A percentile compares a stretch with the other conserved stretches of the same genome.
Evolutionary conservation across 2,329 filamentous ascomycete species (phyloP).

Genomic region (Atkinsonella texensis): DNA sequence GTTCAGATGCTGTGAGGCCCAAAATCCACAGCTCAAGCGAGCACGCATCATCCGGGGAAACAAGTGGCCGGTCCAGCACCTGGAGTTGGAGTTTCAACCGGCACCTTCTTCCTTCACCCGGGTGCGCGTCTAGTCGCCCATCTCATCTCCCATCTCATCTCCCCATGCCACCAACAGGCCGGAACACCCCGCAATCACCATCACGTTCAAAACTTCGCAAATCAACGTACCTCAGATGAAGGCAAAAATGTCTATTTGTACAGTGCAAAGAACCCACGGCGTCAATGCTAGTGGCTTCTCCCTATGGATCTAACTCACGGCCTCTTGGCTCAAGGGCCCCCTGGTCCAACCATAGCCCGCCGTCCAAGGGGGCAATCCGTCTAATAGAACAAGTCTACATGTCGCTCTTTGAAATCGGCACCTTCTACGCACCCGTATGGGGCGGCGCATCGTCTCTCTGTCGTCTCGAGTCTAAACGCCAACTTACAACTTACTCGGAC

Average conservation of each 20-base stretch:
- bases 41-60: no score
- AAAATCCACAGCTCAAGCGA: no score
- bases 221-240: neutral
- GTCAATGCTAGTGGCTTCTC: neutral
- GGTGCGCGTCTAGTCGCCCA: no score
- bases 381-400: slow-evolving; percentile 3
- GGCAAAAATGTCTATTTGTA: neutral
- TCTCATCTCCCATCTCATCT: neutral
- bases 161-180: neutral
- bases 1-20: no score
- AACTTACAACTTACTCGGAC: slow-evolving; percentile 15
- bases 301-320: neutral
- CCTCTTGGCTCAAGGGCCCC: neutral
- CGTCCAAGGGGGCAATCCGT: neutral
- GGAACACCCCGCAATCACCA: neutral
- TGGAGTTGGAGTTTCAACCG: no score
- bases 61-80: no score
- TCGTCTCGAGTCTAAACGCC: neutral
- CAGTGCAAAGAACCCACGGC: neutral
- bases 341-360: neutral
- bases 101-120: no score
- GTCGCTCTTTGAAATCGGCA: neutral
- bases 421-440: neutral
- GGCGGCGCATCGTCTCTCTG: neutral
- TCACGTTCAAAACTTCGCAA: neutral